These are phyloP conservation scores for Dendrostoma leiphaemia DNA, from an alignment of 2,329 filamentous ascomycete genomes.

Conservation along the genomic window DNA sequence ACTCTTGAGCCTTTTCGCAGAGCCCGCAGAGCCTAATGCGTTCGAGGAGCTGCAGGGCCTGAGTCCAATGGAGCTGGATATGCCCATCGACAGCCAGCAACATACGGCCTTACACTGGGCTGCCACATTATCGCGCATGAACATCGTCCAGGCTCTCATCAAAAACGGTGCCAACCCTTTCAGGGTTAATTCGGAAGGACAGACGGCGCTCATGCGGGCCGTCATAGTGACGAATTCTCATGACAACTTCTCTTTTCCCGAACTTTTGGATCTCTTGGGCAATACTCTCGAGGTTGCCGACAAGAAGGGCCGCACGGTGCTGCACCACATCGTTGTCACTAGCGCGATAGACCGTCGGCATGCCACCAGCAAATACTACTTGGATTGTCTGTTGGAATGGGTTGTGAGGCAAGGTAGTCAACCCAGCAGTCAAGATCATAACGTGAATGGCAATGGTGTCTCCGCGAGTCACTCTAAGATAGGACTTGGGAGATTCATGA, in stretches of 20 bases:
- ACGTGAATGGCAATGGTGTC: conserved; percentile 18
- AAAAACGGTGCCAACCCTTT: conserved; percentile 82
- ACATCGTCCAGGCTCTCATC: conserved; percentile 78
- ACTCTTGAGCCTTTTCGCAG: conserved; percentile 76
- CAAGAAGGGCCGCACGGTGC: conserved; percentile 82
- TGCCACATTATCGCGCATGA: conserved; percentile 83
- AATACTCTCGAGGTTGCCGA: conserved; percentile 89
- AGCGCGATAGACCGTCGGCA: conserved; percentile 93
- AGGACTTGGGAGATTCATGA: conserved; percentile 89
- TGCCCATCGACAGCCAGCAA: conserved; percentile 83
- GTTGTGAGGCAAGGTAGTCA: conserved; percentile 75
- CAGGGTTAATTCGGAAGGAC: conserved; percentile 83
- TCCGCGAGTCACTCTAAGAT: conserved; percentile 57
- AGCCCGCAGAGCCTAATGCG: conserved; percentile 64
- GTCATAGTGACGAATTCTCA: conserved; percentile 93
- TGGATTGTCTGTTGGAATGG: conserved; percentile 92
- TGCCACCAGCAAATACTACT: conserved; percentile 89
- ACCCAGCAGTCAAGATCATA: conserved; percentile 38
- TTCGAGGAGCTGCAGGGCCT: conserved; percentile 77
- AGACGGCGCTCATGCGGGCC: conserved; percentile 90
- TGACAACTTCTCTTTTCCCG: conserved; percentile 86
- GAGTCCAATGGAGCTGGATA: conserved; percentile 78
- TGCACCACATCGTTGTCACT: conserved; percentile 95
- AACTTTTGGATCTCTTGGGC: conserved; percentile 83
- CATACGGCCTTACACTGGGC: conserved; percentile 97